Evolutionary conservation across 2,329 filamentous ascomycete genomes (phyloP).

Genomic region (Pseudogymnoascus destructans): DNA sequence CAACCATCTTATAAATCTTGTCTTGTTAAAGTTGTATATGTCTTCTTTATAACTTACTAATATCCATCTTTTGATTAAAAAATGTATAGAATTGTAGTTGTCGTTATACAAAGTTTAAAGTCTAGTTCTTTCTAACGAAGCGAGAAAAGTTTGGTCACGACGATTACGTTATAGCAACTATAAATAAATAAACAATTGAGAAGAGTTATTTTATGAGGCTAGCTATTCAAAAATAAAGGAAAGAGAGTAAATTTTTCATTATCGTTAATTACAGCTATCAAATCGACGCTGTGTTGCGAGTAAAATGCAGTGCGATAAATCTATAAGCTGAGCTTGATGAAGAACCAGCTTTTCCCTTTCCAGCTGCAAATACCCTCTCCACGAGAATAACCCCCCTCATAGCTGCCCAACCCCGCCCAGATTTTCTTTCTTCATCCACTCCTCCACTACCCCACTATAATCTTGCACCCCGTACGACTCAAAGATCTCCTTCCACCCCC

Average conservation of each 20-base stretch:
- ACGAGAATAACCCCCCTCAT: background rate
- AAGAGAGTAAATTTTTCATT: background rate
- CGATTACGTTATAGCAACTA: background rate
- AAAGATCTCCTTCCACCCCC: conserved; percentile 30
- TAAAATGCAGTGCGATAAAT: background rate
- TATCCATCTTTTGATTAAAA: too few species aligned
- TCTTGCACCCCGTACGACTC: conserved; percentile 32
- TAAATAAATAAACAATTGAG: background rate
- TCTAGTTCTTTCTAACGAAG: too few species aligned
- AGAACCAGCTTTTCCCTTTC: background rate
- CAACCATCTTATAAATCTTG: too few species aligned
- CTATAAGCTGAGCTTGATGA: background rate
- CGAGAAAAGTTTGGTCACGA: too few species aligned
- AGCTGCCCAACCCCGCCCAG: background rate
- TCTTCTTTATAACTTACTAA: too few species aligned
- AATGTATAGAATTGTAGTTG: too few species aligned
- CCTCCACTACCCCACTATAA: conserved; percentile 31
- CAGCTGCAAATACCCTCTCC: background rate
- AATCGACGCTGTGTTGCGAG: background rate
- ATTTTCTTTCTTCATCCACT: conserved; percentile 25
- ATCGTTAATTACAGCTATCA: background rate
- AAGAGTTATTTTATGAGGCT: background rate
- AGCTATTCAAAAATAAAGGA: background rate
- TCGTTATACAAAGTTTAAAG: too few species aligned
- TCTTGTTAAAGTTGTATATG: too few species aligned